These are phyloP conservation scores for Tilletia walkeri DNA, from an alignment of 1,284 basidiomycete species.

Conservation along the genomic window DNA sequence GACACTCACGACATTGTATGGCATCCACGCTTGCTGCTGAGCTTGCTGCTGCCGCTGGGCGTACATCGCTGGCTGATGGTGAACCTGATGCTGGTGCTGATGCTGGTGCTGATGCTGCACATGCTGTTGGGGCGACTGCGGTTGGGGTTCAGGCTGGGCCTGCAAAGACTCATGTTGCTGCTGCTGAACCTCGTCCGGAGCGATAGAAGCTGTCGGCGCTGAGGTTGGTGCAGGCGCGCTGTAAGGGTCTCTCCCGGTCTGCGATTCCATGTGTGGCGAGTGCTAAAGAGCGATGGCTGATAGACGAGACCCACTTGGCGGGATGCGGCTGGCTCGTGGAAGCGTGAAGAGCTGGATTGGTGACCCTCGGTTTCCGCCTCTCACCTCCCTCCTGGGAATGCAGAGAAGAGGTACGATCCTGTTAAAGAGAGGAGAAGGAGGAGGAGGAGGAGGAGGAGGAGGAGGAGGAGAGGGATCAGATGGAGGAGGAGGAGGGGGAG, in stretches of 20 bases:
- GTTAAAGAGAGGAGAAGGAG: neutral
- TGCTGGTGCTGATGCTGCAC: neutral
- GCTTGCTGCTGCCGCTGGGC: constrained; percentile 2
- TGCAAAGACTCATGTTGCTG: neutral
- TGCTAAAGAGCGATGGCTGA: neutral
- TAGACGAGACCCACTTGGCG: no score
- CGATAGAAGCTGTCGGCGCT: neutral
- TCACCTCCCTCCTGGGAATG: neutral
- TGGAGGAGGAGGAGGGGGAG: no score
- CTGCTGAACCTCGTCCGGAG: neutral
- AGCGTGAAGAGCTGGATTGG: no score
- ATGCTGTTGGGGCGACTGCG: neutral
- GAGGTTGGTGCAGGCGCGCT: neutral
- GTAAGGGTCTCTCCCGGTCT: constrained; percentile 4
- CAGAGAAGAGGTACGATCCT: neutral
- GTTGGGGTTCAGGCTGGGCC: no score
- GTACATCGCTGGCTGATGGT: neutral
- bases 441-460: neutral
- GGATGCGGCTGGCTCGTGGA: no score
- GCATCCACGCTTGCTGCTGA: neutral
- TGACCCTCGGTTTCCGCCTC: neutral
- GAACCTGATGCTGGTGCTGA: neutral
- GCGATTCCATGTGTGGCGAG: neutral
- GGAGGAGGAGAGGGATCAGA: neutral
- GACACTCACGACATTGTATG: no score